phyloP scores from a whole-genome alignment of 805 yeast genomes.

The Huiozyma sinensis region DNA sequence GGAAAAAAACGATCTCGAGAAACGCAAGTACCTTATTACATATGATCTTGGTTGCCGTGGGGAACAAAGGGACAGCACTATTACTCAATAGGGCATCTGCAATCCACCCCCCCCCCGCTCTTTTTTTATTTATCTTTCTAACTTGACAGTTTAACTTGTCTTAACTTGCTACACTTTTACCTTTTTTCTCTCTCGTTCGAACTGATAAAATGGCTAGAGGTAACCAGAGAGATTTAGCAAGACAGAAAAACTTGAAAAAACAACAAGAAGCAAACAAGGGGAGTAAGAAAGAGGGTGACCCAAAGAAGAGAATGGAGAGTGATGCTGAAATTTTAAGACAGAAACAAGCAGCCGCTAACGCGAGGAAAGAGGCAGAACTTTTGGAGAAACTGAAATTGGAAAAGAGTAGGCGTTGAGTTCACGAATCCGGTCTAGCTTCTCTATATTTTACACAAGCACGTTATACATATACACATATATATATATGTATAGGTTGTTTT shows the following conservation, averaged over 20 bases:
- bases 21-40: too few species aligned
- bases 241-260: constrained; percentile 80
- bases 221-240: constrained; percentile 89
- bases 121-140: background rate
- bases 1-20: too few species aligned
- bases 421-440: too few species aligned
- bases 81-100: background rate
- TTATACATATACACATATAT: constrained; percentile 1
- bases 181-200: too few species aligned
- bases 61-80: too few species aligned
- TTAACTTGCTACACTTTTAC: background rate
- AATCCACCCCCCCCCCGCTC: background rate
- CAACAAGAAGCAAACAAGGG: constrained; percentile 49
- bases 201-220: constrained; percentile 71
- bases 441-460: too few species aligned
- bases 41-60: too few species aligned
- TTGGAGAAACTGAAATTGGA: constrained; percentile 14
- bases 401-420: constrained; percentile 6
- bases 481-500: constrained; percentile 1
- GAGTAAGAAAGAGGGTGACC: constrained; percentile 69
- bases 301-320: constrained; percentile 70
- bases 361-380: constrained; percentile 26
- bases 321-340: constrained; percentile 87
- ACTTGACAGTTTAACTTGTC: background rate
- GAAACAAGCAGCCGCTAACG: constrained; percentile 58